Evolutionary conservation across 176 grass and related monocot genomes (phyloP), one percentile per base, ranked within the genome.

Genomic region (Oryza brachyantha): DNA sequence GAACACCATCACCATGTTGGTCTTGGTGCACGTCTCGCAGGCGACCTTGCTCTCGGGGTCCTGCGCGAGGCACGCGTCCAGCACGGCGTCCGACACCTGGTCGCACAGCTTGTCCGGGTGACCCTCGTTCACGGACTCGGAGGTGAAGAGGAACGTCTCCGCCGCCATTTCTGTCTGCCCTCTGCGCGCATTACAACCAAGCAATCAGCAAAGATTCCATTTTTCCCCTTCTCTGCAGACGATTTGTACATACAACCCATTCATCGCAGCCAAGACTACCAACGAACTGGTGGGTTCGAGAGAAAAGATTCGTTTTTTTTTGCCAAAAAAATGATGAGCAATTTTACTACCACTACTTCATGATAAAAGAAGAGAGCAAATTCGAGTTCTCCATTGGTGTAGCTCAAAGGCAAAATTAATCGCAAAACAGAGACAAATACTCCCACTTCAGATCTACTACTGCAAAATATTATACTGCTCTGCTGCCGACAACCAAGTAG

Each of bases 1-100:
- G 17, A 96, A 96, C 22, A 96, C 89, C 93, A 96, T 96, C 16
- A 96, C 93, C 93, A 96, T 96, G 85, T 96, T 96, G 32, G 93
- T 96, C 93, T 96, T 96, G 59, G 93, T 96, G 83, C 93, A 96
- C 0, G 93, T 90, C 87, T 96, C 93, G 69, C 93, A 96, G 36
- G 89, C 89, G 0, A 91, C 89, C 89, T 91, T 91, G 89, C 89
- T 91, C 48, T 91, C 89, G 31, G 89, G 61, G 63, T 91, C 89
- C 85, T 91, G 89, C 21, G 73, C 74, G 0, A 91, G 66, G 85
- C 89, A 91, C 0, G 89, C 89, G 21, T 91, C 89, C 0, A 91
- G 85, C 10, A 91, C 89, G 5, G 89, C 85, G 63, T 91, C 89
- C 0, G 89, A 91, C 22, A 91, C 86, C 89, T 91, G 89, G 82